Percentiles rank a stretch among this genome's conserved stretches.
These are phyloP conservation scores for Camelina sativa DNA, from an alignment of 345 rosid genomes.

Conservation along the genomic window DNA sequence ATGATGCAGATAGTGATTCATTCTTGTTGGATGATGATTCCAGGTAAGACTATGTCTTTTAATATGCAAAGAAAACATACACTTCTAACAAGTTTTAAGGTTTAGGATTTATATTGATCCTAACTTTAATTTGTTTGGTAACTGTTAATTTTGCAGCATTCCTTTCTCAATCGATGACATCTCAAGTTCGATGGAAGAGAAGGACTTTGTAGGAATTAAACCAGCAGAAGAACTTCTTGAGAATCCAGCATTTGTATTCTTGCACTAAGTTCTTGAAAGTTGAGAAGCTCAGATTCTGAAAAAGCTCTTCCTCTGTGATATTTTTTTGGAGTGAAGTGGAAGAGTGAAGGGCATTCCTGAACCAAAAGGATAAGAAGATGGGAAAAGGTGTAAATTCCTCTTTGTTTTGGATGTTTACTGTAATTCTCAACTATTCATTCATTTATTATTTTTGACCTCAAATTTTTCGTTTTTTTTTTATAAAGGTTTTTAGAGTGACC, in stretches of 20 bases:
- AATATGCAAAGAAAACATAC: background rate
- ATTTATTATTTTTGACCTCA: slow-evolving; percentile 43
- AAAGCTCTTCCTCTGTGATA: slow-evolving; percentile 31
- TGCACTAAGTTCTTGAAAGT: slow-evolving; percentile 55
- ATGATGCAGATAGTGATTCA: slow-evolving; percentile 75
- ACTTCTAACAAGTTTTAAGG: background rate
- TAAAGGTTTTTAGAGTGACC: slow-evolving; percentile 8
- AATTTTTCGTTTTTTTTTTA: background rate
- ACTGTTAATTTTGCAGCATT: slow-evolving; percentile 55
- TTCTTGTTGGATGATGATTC: slow-evolving; percentile 96
- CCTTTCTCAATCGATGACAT: slow-evolving; percentile 97
- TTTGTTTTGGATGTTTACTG: slow-evolving; percentile 35
- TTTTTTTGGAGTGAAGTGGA: slow-evolving; percentile 19
- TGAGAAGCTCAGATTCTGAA: slow-evolving; percentile 39
- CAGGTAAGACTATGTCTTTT: slow-evolving; percentile 49
- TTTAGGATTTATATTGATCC: background rate
- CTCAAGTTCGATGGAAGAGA: slow-evolving; percentile 80
- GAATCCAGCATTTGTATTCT: slow-evolving; percentile 85
- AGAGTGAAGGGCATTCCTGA: slow-evolving; percentile 27
- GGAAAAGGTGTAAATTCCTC: slow-evolving; percentile 39
- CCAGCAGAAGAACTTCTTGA: slow-evolving; percentile 86
- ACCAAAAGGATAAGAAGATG: slow-evolving; percentile 36
- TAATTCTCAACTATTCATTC: slow-evolving; percentile 38
- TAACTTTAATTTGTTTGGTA: background rate
- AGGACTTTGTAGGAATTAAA: slow-evolving; percentile 82